Conservation (phyloP, 140 eudicot species). For the Flaveria floridana region DNA sequence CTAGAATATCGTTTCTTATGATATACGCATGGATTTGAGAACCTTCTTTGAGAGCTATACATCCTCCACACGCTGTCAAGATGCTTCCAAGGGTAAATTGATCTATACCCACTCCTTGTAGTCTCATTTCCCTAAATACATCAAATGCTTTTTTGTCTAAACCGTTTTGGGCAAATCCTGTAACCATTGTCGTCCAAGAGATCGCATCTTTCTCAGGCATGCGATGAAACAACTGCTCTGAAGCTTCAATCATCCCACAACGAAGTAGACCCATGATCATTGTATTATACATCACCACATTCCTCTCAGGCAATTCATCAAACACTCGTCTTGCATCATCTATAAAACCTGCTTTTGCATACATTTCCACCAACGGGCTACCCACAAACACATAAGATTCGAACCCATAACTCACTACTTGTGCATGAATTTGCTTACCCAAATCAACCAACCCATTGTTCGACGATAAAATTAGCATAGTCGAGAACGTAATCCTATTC, state of each 20-base stretch:
- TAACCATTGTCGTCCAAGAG: slow-evolving; percentile 20
- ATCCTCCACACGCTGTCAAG: slow-evolving; percentile 20
- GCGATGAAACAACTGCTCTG: neutral
- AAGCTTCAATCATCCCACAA: slow-evolving; percentile 18
- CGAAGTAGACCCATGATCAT: slow-evolving; percentile 26
- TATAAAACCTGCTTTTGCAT: slow-evolving; percentile 7
- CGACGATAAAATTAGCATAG: slow-evolving; percentile 8
- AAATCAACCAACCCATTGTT: slow-evolving; percentile 2
- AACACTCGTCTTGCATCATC: slow-evolving; percentile 4
- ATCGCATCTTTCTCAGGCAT: slow-evolving; percentile 10
- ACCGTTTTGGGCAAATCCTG: slow-evolving; percentile 15
- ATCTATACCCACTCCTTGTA: neutral
- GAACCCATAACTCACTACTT: slow-evolving; percentile 11
- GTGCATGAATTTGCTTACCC: slow-evolving; percentile 22
- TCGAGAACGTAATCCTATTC: slow-evolving; percentile 17
- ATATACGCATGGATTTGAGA: slow-evolving; percentile 26
- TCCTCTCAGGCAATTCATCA: slow-evolving; percentile 18
- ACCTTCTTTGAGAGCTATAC: slow-evolving; percentile 20
- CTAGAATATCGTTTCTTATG: slow-evolving; percentile 42
- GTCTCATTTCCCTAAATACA: slow-evolving; percentile 3
- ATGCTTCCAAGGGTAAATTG: slow-evolving; percentile 20
- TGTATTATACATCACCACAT: slow-evolving; percentile 18
- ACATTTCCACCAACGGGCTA: slow-evolving; percentile 22
- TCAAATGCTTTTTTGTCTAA: slow-evolving; percentile 5
- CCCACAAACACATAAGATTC: slow-evolving; percentile 17